phyloP scores from a whole-genome alignment of 768 basidiomycete species.

The Thelephora ganbajun region DNA sequence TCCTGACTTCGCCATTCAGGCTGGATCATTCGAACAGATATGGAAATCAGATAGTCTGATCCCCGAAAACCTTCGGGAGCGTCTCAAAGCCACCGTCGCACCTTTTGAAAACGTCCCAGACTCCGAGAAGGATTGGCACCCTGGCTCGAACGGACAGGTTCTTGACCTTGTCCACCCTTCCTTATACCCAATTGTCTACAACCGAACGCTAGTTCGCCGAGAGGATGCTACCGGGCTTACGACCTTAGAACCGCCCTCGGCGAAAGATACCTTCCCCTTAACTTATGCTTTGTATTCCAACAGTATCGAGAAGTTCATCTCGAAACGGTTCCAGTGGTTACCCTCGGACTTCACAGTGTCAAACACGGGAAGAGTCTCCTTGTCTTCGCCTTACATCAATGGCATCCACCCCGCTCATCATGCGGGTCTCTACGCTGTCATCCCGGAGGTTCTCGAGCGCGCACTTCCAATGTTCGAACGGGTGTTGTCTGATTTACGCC shows the following conservation, averaged over 20 bases:
- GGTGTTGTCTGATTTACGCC: slow-evolving; percentile 9
- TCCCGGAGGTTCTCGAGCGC: slow-evolving; percentile 8
- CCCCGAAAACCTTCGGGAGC: background rate
- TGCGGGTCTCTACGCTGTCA: slow-evolving; percentile 8
- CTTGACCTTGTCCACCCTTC: slow-evolving; percentile 34
- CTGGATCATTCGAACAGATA: background rate
- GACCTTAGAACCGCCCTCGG: background rate
- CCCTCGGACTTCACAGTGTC: slow-evolving; percentile 16
- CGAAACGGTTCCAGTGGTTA: slow-evolving; percentile 13
- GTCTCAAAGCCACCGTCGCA: slow-evolving; percentile 3
- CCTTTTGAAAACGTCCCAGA: slow-evolving; percentile 23
- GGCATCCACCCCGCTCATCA: slow-evolving; percentile 13
- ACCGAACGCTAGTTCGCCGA: slow-evolving; percentile 10
- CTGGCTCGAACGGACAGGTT: slow-evolving; percentile 26
- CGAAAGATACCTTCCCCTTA: background rate
- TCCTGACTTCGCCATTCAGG: background rate
- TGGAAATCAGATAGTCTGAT: background rate
- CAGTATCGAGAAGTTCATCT: slow-evolving; percentile 4
- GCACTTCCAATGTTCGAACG: slow-evolving; percentile 17
- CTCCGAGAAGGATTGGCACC: slow-evolving; percentile 30
- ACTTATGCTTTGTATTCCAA: background rate
- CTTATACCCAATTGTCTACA: slow-evolving; percentile 26
- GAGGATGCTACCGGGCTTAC: background rate
- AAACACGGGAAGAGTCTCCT: slow-evolving; percentile 8
- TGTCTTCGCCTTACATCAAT: slow-evolving; percentile 14